phyloP scores from a whole-genome alignment of 495 filamentous ascomycete genomes.

The Rhypophila decipiens region DNA sequence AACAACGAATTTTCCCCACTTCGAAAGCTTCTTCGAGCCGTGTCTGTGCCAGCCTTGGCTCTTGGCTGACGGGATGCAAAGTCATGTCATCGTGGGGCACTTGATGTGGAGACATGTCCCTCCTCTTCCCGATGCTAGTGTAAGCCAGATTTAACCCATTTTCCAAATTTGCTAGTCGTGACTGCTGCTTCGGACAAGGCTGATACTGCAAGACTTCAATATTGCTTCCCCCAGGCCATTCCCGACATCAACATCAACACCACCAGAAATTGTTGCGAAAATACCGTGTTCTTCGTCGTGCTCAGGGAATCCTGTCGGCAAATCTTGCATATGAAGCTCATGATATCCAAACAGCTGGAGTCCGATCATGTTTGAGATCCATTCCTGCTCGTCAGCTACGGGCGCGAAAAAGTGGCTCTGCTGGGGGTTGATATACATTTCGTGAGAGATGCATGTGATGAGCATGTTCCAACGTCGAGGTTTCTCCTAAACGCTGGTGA shows the following conservation, averaged over 20 bases:
- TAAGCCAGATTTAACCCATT: not conserved
- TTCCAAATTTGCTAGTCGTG: not conserved
- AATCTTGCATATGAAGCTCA: too few species aligned
- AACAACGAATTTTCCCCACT: not conserved
- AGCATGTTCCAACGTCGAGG: not conserved
- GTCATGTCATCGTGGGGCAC: not conserved
- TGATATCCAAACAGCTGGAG: not conserved
- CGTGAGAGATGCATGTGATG: not conserved
- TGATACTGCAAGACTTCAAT: not conserved
- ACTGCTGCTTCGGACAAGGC: not conserved
- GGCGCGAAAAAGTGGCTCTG: not conserved
- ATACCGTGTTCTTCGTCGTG: too few species aligned
- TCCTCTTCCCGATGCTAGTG: not conserved
- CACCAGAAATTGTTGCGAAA: too few species aligned
- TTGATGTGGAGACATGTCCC: not conserved
- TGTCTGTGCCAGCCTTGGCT: slow-evolving; percentile 1
- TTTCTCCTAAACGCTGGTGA: not conserved
- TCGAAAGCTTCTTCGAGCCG: not conserved
- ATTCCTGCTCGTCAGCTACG: not conserved
- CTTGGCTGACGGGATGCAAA: not conserved
- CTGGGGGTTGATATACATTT: not conserved
- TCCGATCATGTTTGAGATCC: not conserved
- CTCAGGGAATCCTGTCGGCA: too few species aligned
- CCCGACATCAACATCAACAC: too few species aligned
- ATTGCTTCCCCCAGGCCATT: not conserved